Evolutionary conservation across 176 grass and related monocot species (phyloP).

Genomic region (Cenchrus purpureus): DNA sequence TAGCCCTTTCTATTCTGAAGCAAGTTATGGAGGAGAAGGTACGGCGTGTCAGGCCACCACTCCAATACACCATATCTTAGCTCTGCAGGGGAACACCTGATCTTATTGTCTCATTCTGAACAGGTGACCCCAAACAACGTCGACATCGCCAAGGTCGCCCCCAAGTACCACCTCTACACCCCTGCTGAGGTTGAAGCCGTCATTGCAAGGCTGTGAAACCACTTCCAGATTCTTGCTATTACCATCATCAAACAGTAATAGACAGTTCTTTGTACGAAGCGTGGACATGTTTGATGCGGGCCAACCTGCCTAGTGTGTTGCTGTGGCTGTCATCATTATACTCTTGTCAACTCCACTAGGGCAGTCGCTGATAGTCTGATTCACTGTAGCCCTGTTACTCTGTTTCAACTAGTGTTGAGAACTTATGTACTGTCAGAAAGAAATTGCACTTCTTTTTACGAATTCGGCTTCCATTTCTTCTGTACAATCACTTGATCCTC

Average conservation of each 20-base stretch:
- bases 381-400: neutral
- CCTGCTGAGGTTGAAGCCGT: constrained; percentile 78
- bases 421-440: constrained; percentile 1
- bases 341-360: neutral
- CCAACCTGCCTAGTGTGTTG: constrained; percentile 3
- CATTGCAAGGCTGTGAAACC: constrained; percentile 61
- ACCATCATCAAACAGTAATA: neutral
- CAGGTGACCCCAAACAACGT: constrained; percentile 88
- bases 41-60: neutral
- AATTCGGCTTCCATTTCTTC: neutral
- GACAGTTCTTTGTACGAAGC: neutral
- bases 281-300: neutral
- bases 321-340: neutral
- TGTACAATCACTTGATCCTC: neutral
- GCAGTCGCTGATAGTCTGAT: constrained; percentile 17
- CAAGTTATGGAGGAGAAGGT: constrained; percentile 99
- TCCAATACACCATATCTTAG: neutral
- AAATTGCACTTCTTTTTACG: neutral
- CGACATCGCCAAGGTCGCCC: constrained; percentile 73
- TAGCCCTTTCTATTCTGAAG: constrained; percentile 91
- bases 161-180: constrained; percentile 79
- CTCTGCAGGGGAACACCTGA: neutral
- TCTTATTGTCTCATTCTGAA: neutral
- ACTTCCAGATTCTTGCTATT: neutral
- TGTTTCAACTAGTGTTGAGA: constrained; percentile 15